phyloP scores from a whole-genome alignment of 176 grass and related monocot genomes.

The Secale cereale region DNA sequence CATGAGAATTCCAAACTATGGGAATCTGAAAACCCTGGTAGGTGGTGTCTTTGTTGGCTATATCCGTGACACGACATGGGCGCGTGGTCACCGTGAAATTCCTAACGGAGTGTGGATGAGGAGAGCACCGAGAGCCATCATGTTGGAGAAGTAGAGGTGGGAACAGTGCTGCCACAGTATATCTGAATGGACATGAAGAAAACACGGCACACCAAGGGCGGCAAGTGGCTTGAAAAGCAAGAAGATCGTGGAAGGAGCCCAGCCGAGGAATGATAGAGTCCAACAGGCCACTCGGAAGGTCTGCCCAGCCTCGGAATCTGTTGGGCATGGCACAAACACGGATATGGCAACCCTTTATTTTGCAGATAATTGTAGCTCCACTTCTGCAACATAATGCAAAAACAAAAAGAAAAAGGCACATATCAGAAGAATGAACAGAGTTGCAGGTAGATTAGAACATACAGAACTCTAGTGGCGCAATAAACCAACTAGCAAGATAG shows the following conservation, averaged over 20 bases:
- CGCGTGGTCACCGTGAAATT: not conserved
- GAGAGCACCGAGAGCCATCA: not conserved
- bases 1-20: not conserved
- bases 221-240: conserved; percentile 29
- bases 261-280: not conserved
- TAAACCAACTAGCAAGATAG: too few species aligned
- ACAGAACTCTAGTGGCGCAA: too few species aligned
- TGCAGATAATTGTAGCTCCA: not conserved
- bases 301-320: not conserved
- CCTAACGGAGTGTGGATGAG: not conserved
- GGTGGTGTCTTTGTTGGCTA: not conserved
- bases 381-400: not conserved
- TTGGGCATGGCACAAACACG: not conserved
- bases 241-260: conserved; percentile 16
- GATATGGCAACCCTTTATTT: not conserved
- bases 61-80: conserved; percentile 14
- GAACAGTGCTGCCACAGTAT: not conserved
- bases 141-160: conserved; percentile 35
- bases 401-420: not conserved
- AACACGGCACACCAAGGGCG: conserved; percentile 26
- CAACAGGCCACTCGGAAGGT: not conserved
- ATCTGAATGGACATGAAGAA: conserved; percentile 9
- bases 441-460: not conserved
- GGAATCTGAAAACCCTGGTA: not conserved
- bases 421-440: not conserved